phyloP scores from a whole-genome alignment of 106 monocot genomes.

The Vanilla planifolia region DNA sequence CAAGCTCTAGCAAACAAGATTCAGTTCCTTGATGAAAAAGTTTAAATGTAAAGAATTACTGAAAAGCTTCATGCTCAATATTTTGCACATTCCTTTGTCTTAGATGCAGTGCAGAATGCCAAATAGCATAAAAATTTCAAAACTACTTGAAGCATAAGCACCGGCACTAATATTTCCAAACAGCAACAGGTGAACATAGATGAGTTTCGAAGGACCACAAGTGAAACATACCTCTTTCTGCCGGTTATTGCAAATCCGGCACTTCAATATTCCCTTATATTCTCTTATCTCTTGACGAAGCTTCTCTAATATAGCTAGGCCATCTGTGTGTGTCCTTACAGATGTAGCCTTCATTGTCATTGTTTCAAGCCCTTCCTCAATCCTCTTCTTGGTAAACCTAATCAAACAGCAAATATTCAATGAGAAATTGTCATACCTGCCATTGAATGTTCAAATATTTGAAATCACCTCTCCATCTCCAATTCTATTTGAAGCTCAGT shows the following conservation, averaged over 20 bases:
- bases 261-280: conserved; percentile 63
- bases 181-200: too few species aligned
- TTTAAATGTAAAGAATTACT: too few species aligned
- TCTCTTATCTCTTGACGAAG: conserved; percentile 54
- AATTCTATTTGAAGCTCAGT: conserved; percentile 62
- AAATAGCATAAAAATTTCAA: too few species aligned
- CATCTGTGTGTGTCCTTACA: conserved; percentile 29
- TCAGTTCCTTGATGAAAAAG: too few species aligned
- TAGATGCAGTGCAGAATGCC: too few species aligned
- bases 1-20: too few species aligned
- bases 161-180: too few species aligned
- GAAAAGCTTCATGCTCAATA: too few species aligned
- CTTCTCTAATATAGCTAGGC: conserved; percentile 34
- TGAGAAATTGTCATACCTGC: background rate
- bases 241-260: conserved; percentile 44
- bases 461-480: conserved; percentile 74
- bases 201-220: too few species aligned
- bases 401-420: background rate
- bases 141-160: too few species aligned
- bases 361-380: conserved; percentile 42
- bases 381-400: conserved; percentile 56
- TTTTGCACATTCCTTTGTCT: too few species aligned
- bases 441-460: background rate
- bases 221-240: conserved; percentile 52
- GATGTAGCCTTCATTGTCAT: conserved; percentile 31